Evolutionary conservation across 2,329 filamentous ascomycete species (phyloP).

Genomic region (Colletotrichum orchidophilum): DNA sequence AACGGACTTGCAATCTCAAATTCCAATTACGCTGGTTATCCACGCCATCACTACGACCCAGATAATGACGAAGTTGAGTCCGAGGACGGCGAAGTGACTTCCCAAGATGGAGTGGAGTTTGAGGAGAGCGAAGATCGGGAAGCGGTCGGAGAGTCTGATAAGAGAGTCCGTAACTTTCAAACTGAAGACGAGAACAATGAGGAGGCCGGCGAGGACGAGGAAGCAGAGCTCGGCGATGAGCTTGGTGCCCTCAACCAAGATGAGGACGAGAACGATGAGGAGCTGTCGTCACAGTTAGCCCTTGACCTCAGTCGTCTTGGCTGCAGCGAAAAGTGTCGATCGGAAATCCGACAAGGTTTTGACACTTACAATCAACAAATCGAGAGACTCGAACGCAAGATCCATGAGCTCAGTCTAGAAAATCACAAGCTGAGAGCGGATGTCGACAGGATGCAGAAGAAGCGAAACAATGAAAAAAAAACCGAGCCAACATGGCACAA

Average conservation of each 20-base stretch:
- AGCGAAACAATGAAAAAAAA: neutral
- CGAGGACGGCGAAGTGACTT: neutral
- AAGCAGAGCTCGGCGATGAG: neutral
- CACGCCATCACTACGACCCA: slow-evolving; percentile 9
- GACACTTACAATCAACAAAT: neutral
- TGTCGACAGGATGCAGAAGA: neutral
- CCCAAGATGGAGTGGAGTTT: neutral
- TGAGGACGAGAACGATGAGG: neutral
- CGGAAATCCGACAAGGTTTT: neutral
- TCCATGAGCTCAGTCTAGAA: neutral
- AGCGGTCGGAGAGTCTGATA: neutral
- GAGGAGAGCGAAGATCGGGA: too few relatives aligned
- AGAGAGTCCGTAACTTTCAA: neutral
- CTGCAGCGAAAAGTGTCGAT: slow-evolving; percentile 2
- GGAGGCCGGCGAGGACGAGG: neutral
- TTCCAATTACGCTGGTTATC: neutral
- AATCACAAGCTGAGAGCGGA: neutral
- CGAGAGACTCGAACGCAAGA: neutral
- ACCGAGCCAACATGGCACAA: slow-evolving; percentile 9
- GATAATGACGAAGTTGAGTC: slow-evolving; percentile 30
- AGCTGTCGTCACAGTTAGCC: neutral
- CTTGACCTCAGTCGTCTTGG: slow-evolving; percentile 2
- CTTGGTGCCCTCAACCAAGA: neutral
- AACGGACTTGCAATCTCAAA: neutral
- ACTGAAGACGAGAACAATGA: neutral